phyloP scores from a whole-genome alignment of 2,329 filamentous ascomycete species.

The Cercospora sesami region DNA sequence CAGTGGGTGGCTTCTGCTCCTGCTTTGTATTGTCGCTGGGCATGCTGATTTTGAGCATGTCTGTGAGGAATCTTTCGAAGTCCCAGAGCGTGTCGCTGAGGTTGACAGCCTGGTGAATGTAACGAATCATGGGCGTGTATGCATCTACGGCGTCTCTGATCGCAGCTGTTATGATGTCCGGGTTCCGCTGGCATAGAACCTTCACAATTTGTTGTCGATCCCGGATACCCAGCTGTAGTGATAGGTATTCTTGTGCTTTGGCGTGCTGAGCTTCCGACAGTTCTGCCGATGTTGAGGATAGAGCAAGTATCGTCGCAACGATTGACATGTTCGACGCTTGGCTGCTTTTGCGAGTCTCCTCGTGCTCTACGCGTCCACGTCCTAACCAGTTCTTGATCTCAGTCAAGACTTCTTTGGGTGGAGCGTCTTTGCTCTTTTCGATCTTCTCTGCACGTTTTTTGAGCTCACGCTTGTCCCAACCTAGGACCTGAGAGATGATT shows the following conservation, averaged over 20 bases:
- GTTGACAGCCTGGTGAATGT: conserved; percentile 70
- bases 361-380: conserved; percentile 57
- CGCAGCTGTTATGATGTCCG: conserved; percentile 70
- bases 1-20: conserved; percentile 53
- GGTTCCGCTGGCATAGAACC: conserved; percentile 65
- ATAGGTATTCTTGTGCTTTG: conserved; percentile 68
- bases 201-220: conserved; percentile 71
- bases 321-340: conserved; percentile 60
- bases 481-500: conserved; percentile 71
- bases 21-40: conserved; percentile 31
- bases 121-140: conserved; percentile 73
- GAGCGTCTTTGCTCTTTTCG: conserved; percentile 61
- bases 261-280: conserved; percentile 63
- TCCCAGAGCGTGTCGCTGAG: conserved; percentile 68
- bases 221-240: conserved; percentile 67
- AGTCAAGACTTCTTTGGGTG: conserved; percentile 61
- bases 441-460: conserved; percentile 64
- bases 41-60: conserved; percentile 63
- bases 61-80: conserved; percentile 66
- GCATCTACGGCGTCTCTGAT: conserved; percentile 65
- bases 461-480: conserved; percentile 72
- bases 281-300: conserved; percentile 48
- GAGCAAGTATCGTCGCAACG: conserved; percentile 62
- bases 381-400: conserved; percentile 61
- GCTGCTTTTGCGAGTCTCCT: conserved; percentile 60